phyloP scores from a whole-genome alignment of 2,329 filamentous ascomycete genomes.

The Alternaria solani region DNA sequence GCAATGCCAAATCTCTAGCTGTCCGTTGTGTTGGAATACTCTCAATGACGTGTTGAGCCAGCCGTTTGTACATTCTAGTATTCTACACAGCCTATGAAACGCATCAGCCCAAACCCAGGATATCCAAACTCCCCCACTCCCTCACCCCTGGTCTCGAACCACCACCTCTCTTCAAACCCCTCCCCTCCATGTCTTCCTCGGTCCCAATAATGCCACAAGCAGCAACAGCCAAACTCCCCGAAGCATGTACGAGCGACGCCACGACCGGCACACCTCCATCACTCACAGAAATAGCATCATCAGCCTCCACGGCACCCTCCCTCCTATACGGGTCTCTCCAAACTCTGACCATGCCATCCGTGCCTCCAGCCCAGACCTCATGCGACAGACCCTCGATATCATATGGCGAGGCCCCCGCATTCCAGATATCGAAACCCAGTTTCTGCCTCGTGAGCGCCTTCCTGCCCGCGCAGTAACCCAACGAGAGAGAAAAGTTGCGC shows the following conservation, averaged over 20 bases:
- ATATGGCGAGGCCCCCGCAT: slow-evolving; percentile 34
- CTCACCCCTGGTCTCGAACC: slow-evolving; percentile 17
- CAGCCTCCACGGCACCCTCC: slow-evolving; percentile 49
- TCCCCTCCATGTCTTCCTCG: not conserved
- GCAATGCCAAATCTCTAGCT: not conserved
- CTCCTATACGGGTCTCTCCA: slow-evolving; percentile 45
- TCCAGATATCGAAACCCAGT: slow-evolving; percentile 63
- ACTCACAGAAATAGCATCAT: slow-evolving; percentile 36
- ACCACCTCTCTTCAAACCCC: slow-evolving; percentile 19
- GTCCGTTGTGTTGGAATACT: not conserved
- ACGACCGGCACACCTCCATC: slow-evolving; percentile 28
- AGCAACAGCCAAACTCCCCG: slow-evolving; percentile 33
- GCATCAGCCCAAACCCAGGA: slow-evolving; percentile 28
- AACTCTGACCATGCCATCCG: slow-evolving; percentile 61
- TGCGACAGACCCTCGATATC: slow-evolving; percentile 40
- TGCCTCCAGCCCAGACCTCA: slow-evolving; percentile 68
- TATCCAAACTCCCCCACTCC: slow-evolving; percentile 37
- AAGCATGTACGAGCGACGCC: slow-evolving; percentile 34
- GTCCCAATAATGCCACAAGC: slow-evolving; percentile 30
- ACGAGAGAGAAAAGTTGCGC: slow-evolving; percentile 59
- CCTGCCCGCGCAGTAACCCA: slow-evolving; percentile 59
- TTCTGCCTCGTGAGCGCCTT: slow-evolving; percentile 62
- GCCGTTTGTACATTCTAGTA: not conserved
- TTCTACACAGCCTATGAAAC: not conserved
- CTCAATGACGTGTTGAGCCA: not conserved